These are phyloP conservation scores for Neurospora sp. DNA, from an alignment of 495 filamentous ascomycete genomes.

Conservation along the genomic window DNA sequence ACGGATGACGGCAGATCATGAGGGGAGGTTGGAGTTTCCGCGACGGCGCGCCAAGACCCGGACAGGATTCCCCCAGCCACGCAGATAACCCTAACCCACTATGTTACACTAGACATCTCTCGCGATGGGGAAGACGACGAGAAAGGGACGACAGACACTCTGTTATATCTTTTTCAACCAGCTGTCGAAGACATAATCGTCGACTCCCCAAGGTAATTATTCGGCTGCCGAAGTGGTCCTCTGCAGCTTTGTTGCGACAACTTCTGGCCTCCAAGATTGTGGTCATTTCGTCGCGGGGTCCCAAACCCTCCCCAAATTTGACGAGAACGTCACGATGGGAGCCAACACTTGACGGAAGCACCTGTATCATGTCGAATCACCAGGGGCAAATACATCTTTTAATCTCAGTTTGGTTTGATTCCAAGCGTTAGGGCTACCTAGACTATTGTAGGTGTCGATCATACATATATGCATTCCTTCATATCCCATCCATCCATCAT, in stretches of 20 bases:
- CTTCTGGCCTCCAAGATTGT: no score
- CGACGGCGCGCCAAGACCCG: no score
- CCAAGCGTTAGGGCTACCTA: neutral
- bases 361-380: neutral
- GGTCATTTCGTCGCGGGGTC: no score
- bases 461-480: neutral
- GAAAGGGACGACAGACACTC: neutral
- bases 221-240: neutral
- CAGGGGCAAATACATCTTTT: no score
- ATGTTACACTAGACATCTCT: neutral
- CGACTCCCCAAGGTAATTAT: no score
- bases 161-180: neutral
- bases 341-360: neutral
- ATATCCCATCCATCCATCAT: neutral
- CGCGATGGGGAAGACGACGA: neutral
- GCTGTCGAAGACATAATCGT: no score
- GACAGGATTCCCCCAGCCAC: no score
- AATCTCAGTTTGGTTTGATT: neutral
- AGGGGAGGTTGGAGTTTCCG: no score
- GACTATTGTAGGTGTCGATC: neutral
- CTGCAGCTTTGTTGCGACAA: no score
- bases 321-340: neutral
- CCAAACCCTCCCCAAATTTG: no score
- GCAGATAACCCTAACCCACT: neutral
- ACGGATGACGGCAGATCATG: no score